Conservation (phyloP, 108 stramenopile species). For the Seminavis robusta region DNA sequence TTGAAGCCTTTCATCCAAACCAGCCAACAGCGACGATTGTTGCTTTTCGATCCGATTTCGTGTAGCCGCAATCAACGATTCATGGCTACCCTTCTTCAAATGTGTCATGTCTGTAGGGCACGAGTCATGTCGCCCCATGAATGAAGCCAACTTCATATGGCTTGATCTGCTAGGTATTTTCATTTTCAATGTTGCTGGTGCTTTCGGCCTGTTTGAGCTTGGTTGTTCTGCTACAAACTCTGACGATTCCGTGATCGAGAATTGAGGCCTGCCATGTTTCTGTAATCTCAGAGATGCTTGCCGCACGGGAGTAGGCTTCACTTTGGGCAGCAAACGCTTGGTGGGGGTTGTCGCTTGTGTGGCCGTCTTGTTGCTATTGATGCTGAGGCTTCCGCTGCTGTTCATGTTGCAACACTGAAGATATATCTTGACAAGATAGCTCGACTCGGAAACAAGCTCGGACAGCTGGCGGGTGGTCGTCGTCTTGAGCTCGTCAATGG, state of each 20-base stretch:
- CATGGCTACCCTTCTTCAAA: no score
- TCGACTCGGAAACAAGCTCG: slow-evolving; percentile 13
- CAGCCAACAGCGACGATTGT: not conserved
- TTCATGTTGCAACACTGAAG: slow-evolving; percentile 13
- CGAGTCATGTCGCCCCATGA: not conserved
- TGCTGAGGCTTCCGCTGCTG: no score
- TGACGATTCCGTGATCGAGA: not conserved
- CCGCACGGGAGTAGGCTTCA: not conserved
- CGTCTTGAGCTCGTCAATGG: slow-evolving; percentile 19
- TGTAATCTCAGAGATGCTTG: not conserved
- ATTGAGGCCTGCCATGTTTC: not conserved
- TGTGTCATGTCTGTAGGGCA: not conserved
- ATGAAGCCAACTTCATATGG: not conserved
- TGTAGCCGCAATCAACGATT: not conserved
- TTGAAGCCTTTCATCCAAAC: not conserved
- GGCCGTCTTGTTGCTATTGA: no score
- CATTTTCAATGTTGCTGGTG: not conserved
- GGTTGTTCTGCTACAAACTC: not conserved
- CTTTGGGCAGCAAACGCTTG: no score
- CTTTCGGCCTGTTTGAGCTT: no score
- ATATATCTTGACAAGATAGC: slow-evolving; percentile 18
- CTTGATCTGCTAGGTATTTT: not conserved
- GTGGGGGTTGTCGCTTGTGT: no score
- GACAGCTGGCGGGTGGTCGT: slow-evolving; percentile 20
- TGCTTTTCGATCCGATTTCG: not conserved